Evolutionary conservation across 106 monocot genomes (phyloP), one percentile per base, ranked within the genome.

Genomic region (Dendrobium officinale): DNA sequence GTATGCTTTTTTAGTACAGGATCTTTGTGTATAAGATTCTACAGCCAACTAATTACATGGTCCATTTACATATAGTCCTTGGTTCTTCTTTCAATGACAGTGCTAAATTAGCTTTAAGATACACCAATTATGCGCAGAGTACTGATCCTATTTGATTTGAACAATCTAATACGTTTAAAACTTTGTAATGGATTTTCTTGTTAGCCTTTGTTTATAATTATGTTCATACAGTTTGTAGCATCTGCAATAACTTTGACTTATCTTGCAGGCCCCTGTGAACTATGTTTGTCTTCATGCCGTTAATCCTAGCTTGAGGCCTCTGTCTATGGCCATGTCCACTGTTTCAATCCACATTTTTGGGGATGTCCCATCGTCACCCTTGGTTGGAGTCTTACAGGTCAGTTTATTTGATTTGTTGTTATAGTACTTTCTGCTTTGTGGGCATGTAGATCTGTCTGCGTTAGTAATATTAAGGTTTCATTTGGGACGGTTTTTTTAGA

Each of bases 241-340:
- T 33, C 70, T 70, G 37, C 43, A 37, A 20, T 42, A 43, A 44
- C 43, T 43, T 74, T 74, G 18, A 44, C 27, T 76, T 76, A 10
- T 76, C 26, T 9, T 76, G 77, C 84, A 98, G 97, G 97, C 81
- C 27, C 97, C 97, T 77, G 97, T 98, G 72, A 98, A 92, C 77
- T 98, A 88, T 85, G 80, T 98, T 51, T 98, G 92, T 61, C 94
- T 98, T 54, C 97, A 98, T 79, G 95, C 88, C 59, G 89, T 98
- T 40, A 89, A 89, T 43, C 97, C 97, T 43, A 95, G 92, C 77
- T 79, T 95, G 81, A 87, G 97, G 55, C 94, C 97, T 77, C 79
- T 98, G 17, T 98, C 97, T 68, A 94, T 98, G 92, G 97, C 97
- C 19, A 95, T 98, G 82, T 94, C 97, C n/a, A 95, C 95, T 81